Conservation (phyloP, 352 stramenopile genomes). For the Saprolegnia diclina region DNA sequence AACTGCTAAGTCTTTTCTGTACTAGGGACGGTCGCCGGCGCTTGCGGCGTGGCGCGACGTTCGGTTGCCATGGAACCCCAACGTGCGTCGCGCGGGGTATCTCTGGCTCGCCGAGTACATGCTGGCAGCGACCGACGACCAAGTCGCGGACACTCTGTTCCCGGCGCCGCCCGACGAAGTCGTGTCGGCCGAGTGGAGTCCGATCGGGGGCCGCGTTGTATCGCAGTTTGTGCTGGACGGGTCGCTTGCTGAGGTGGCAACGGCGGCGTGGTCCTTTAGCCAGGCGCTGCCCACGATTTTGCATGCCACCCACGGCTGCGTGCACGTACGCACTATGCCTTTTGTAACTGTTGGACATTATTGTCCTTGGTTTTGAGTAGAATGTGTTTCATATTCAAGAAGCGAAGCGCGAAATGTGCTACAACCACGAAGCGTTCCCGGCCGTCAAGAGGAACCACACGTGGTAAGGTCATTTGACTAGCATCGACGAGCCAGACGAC, state of each 20-base stretch:
- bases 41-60: conserved; percentile 3
- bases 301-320: neutral
- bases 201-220: neutral
- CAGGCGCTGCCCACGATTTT: neutral
- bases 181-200: neutral
- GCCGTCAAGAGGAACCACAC: neutral
- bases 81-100: neutral
- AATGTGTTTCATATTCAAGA: conserved; percentile 3
- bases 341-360: no score
- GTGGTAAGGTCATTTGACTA: no score
- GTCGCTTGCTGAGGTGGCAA: neutral
- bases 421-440: conserved; percentile 7
- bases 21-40: neutral
- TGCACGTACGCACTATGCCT: neutral
- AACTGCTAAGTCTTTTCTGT: no score
- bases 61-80: neutral
- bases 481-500: no score
- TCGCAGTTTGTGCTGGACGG: neutral
- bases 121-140: neutral
- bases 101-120: neutral
- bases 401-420: neutral
- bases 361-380: neutral
- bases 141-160: neutral
- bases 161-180: neutral
- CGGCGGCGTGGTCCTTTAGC: conserved; percentile 2